Evolutionary conservation across 2,329 filamentous ascomycete genomes (phyloP), one percentile per base, ranked within the genome.

Genomic region (Colletotrichum tamarilloi): DNA sequence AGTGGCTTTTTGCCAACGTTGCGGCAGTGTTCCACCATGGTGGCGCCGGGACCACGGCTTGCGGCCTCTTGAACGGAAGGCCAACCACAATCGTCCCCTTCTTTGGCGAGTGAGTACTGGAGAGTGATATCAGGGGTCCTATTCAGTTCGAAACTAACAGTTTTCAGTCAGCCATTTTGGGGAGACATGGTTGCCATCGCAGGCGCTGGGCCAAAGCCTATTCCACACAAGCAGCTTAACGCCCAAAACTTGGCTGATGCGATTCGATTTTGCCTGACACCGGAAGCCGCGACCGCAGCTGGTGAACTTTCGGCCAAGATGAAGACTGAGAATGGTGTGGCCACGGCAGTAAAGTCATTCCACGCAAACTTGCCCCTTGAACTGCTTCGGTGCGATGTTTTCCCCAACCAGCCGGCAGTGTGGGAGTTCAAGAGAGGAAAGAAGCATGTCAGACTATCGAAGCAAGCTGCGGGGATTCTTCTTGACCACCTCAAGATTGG

Each of bases 1-100:
- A 89, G 69, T 90, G 88, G 89, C 82, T 91, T 0, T 90, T 90
- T 75, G 84, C 87, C 71, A 84, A 84, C 26, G 88, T 90, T 0
- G 83, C 85, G 0, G 84, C 83, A 12, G 88, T 90, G 0, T 83
- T 91, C 0, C 89, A 91, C 71, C 88, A 91, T 63, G 89, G 89
- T 22, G 89, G 89, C 11, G 88, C 88, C 9, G 88, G 89, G 12
- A 90, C 88, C 0, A 90, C 89, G 3, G 87, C 89, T 0, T 86
- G 84, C 35, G 88, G 88, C 1, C 82, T 91, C 9, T 77, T 81
- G 2, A 83, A 86, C 49, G 88, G 85, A 0, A 80, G 82, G 24
- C 88, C 89, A 0, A 90, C 88, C 0, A 78, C 85, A 0, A 83
- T 90, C n/a, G 85, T 90, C 1, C 89, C 88, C 0, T 90, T 85